Evolutionary conservation across 345 rosid genomes (phyloP).

Genomic region (Microcos paniculata): DNA sequence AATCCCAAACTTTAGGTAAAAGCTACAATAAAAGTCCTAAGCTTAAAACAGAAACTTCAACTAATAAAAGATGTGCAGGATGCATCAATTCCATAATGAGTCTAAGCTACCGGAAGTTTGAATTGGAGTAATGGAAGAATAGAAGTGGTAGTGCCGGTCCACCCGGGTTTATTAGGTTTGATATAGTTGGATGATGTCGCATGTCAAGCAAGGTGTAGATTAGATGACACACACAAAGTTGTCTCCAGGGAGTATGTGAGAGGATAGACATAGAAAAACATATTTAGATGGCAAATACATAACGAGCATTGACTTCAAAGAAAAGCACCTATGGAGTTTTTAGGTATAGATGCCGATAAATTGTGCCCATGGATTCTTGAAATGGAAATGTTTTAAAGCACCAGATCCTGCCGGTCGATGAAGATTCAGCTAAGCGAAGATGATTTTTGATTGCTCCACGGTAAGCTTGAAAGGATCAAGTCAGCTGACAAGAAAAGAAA

Average conservation of each 20-base stretch:
- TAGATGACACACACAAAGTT: slow-evolving; percentile 2
- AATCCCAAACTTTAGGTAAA: too few relatives aligned
- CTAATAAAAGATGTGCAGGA: too few relatives aligned
- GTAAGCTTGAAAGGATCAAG: background rate
- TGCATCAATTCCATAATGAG: background rate
- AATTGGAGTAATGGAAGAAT: background rate
- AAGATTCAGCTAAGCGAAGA: background rate
- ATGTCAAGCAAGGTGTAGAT: background rate
- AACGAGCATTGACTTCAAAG: background rate
- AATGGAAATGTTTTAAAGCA: background rate
- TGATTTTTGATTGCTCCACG: background rate
- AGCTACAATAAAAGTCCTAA: too few relatives aligned
- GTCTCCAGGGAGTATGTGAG: background rate
- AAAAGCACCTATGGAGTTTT: background rate
- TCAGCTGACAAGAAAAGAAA: slow-evolving; percentile 6
- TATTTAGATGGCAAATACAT: background rate
- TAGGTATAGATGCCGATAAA: background rate
- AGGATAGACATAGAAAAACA: background rate
- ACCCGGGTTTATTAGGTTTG: background rate
- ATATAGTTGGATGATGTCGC: background rate
- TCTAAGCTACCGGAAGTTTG: background rate
- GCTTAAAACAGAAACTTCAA: too few relatives aligned
- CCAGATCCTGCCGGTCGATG: background rate
- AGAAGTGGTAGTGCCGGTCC: background rate
- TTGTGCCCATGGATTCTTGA: background rate